phyloP scores from a whole-genome alignment of 2,329 filamentous ascomycete species.

The Periconia sp. region DNA sequence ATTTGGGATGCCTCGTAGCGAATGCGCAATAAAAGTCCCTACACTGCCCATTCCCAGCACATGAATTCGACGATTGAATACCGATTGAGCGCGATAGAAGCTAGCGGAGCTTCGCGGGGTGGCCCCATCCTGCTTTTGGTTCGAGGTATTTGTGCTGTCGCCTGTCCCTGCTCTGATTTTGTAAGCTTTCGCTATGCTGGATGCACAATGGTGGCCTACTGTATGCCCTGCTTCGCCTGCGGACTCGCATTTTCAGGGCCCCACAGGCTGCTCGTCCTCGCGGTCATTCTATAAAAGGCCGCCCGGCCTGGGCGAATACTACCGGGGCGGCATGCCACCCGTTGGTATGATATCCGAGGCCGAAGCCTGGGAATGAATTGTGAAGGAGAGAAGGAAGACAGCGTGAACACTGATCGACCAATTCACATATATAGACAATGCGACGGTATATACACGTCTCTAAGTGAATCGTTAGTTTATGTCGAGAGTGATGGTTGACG shows the following conservation, averaged over 20 bases:
- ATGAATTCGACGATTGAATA: slow-evolving; percentile 53
- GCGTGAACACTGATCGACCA: slow-evolving; percentile 35
- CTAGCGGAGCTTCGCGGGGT: slow-evolving; percentile 23
- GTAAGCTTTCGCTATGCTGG: slow-evolving; percentile 13
- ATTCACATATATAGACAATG: slow-evolving; percentile 19
- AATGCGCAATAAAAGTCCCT: slow-evolving; percentile 78
- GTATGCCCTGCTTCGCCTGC: slow-evolving; percentile 18
- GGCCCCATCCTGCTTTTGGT: not conserved
- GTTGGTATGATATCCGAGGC: slow-evolving; percentile 51
- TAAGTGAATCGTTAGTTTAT: slow-evolving; percentile 3
- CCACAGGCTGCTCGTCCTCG: slow-evolving; percentile 27
- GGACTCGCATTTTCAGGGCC: slow-evolving; percentile 12
- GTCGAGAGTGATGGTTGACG: slow-evolving; percentile 12
- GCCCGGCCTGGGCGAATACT: slow-evolving; percentile 51
- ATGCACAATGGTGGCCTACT: slow-evolving; percentile 10
- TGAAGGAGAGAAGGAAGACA: slow-evolving; percentile 50
- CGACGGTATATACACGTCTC: slow-evolving; percentile 2
- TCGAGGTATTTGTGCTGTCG: slow-evolving; percentile 8
- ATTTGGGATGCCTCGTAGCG: slow-evolving; percentile 65
- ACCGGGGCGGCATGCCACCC: slow-evolving; percentile 49
- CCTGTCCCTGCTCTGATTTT: slow-evolving; percentile 19
- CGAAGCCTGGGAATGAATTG: slow-evolving; percentile 52
- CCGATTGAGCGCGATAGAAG: slow-evolving; percentile 40
- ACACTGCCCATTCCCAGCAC: slow-evolving; percentile 83
- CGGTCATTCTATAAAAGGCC: slow-evolving; percentile 42